Evolutionary conservation across 2,329 filamentous ascomycete genomes (phyloP).

Genomic region (Ophiostoma populinum): DNA sequence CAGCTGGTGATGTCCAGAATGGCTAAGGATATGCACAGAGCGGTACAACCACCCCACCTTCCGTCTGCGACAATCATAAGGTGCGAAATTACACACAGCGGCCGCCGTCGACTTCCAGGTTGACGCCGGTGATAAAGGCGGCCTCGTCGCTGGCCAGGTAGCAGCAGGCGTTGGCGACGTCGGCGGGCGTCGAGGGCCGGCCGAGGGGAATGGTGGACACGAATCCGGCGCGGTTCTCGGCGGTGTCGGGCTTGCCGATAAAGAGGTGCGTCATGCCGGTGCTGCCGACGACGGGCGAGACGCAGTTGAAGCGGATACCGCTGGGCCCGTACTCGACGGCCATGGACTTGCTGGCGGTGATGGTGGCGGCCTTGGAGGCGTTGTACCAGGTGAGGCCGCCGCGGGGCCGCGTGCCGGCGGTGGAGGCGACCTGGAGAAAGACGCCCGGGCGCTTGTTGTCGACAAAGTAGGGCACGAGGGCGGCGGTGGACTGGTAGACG

Average conservation of each 20-base stretch:
- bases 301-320: slow-evolving; percentile 55
- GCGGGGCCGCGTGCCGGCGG: slow-evolving; percentile 41
- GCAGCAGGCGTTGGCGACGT: slow-evolving; percentile 53
- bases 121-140: slow-evolving; percentile 54
- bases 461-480: slow-evolving; percentile 43
- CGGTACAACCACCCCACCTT: too few relatives aligned
- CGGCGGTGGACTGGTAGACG: slow-evolving; percentile 41
- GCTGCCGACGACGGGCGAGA: slow-evolving; percentile 50
- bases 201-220: slow-evolving; percentile 37
- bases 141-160: slow-evolving; percentile 58
- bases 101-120: slow-evolving; percentile 35
- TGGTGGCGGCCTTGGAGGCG: slow-evolving; percentile 48
- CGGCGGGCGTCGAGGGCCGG: slow-evolving; percentile 37
- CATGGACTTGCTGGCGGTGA: slow-evolving; percentile 38
- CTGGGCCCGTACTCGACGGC: slow-evolving; percentile 58
- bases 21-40: too few relatives aligned
- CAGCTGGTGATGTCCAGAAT: too few relatives aligned
- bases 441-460: slow-evolving; percentile 36
- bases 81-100: slow-evolving; percentile 9
- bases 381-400: slow-evolving; percentile 54
- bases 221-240: slow-evolving; percentile 39
- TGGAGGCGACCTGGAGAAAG: slow-evolving; percentile 50
- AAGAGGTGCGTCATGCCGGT: slow-evolving; percentile 40
- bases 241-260: slow-evolving; percentile 43
- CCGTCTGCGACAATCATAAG: too few relatives aligned